Conservation (phyloP, 352 stramenopile genomes). For the Blastocystis sp. region DNA sequence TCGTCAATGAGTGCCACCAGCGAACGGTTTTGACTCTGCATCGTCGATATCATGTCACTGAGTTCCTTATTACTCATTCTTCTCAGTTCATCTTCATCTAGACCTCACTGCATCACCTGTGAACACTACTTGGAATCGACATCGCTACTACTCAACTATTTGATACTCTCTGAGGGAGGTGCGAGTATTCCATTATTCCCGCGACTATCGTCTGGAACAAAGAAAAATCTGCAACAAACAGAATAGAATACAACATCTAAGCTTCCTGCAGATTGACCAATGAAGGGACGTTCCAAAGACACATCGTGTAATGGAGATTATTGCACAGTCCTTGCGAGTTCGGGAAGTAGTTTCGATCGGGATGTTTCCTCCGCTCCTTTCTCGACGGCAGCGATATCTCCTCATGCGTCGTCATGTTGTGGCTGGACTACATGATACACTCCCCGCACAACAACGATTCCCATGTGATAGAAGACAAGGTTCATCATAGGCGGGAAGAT, state of each 20-base stretch:
- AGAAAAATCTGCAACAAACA: constrained; percentile 38
- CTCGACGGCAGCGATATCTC: neutral
- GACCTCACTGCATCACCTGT: neutral
- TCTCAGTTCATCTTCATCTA: constrained; percentile 52
- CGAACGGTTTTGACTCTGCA: constrained; percentile 46
- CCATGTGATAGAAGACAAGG: constrained; percentile 7
- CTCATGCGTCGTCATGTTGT: constrained; percentile 48
- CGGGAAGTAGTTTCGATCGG: constrained; percentile 17
- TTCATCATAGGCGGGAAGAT: neutral
- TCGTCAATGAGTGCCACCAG: constrained; percentile 22
- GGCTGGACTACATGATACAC: neutral
- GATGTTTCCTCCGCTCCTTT: constrained; percentile 1
- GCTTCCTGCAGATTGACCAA: constrained; percentile 7
- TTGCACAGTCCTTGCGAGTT: neutral
- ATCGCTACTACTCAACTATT: constrained; percentile 32
- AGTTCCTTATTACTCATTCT: constrained; percentile 35
- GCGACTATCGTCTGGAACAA: neutral
- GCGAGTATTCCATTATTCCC: neutral
- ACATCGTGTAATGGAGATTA: constrained; percentile 4
- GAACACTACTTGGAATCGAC: constrained; percentile 8
- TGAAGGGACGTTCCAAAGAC: neutral
- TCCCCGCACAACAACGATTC: neutral
- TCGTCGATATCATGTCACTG: constrained; percentile 31
- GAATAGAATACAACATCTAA: neutral
- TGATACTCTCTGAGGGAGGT: neutral